Evolutionary conservation across 1,284 basidiomycete species (phyloP).

Genomic region (Neonothopanus nambi): DNA sequence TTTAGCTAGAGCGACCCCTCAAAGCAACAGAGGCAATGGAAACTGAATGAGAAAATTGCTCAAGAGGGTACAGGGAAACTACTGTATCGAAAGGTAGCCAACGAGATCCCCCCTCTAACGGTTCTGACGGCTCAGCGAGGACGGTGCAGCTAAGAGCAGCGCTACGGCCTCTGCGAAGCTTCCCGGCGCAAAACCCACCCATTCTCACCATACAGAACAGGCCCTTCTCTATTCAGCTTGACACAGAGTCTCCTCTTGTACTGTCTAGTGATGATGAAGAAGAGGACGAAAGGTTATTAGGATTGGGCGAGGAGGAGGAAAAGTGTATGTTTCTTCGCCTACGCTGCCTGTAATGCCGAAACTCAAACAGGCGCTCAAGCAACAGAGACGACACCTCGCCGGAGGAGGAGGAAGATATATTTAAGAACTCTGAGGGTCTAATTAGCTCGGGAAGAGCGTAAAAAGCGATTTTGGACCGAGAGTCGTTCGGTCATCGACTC

Average conservation of each 20-base stretch:
- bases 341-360: not conserved
- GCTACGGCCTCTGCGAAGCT: too few relatives aligned
- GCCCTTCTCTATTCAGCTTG: conserved; percentile 21
- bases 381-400: conserved; percentile 28
- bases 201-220: too few relatives aligned
- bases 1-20: too few relatives aligned
- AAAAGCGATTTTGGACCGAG: conserved; percentile 73
- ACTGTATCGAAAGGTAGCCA: too few relatives aligned
- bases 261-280: conserved; percentile 17
- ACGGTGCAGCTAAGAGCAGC: too few relatives aligned
- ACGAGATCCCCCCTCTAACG: too few relatives aligned
- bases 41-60: too few relatives aligned
- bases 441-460: conserved; percentile 65
- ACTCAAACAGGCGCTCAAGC: not conserved
- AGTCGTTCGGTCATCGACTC: conserved; percentile 66
- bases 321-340: not conserved
- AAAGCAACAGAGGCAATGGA: too few relatives aligned
- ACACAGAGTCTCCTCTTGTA: conserved; percentile 24
- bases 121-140: too few relatives aligned
- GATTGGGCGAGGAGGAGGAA: conserved; percentile 4
- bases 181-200: too few relatives aligned
- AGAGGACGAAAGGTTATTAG: not conserved
- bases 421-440: conserved; percentile 65
- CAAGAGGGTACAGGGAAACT: too few relatives aligned
- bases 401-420: conserved; percentile 30